A percentile compares a stretch with the other conserved stretches of the same genome.
phyloP scores from a whole-genome alignment of 371 early-diverging fungal genomes.

The Syncephalis plumigaleata region DNA sequence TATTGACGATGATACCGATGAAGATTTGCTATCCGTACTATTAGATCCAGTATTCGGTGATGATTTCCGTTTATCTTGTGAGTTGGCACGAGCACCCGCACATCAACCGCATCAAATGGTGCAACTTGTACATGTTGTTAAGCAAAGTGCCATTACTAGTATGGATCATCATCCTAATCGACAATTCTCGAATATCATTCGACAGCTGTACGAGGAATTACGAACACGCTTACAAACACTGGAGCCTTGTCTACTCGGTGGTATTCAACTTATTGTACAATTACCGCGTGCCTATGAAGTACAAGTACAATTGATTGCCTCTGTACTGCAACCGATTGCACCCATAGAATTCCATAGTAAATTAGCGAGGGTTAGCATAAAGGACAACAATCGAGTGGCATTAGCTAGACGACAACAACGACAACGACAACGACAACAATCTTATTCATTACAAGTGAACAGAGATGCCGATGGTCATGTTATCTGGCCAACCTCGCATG shows the following conservation, averaged over 20 bases:
- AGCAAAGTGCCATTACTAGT: slow-evolving; percentile 28
- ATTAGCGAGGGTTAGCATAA: too few relatives aligned
- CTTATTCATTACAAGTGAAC: too few relatives aligned
- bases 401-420: too few relatives aligned
- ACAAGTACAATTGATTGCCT: slow-evolving; percentile 34
- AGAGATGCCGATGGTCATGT: too few relatives aligned
- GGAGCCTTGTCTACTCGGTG: slow-evolving; percentile 28
- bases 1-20: slow-evolving; percentile 61
- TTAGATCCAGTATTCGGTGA: slow-evolving; percentile 19
- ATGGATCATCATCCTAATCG: slow-evolving; percentile 43
- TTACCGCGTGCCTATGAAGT: slow-evolving; percentile 32
- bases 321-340: slow-evolving; percentile 11
- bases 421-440: too few relatives aligned
- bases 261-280: slow-evolving; percentile 33
- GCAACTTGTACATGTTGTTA: slow-evolving; percentile 28
- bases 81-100: too few relatives aligned
- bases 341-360: too few relatives aligned
- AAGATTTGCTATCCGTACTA: slow-evolving; percentile 41
- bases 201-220: slow-evolving; percentile 34
- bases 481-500: too few relatives aligned
- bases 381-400: too few relatives aligned
- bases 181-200: slow-evolving; percentile 38
- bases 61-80: slow-evolving; percentile 5
- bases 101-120: slow-evolving; percentile 1
- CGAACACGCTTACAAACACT: slow-evolving; percentile 25